phyloP scores from a whole-genome alignment of 1,139 yeast genomes.

The Wickerhamomyces sp. region DNA sequence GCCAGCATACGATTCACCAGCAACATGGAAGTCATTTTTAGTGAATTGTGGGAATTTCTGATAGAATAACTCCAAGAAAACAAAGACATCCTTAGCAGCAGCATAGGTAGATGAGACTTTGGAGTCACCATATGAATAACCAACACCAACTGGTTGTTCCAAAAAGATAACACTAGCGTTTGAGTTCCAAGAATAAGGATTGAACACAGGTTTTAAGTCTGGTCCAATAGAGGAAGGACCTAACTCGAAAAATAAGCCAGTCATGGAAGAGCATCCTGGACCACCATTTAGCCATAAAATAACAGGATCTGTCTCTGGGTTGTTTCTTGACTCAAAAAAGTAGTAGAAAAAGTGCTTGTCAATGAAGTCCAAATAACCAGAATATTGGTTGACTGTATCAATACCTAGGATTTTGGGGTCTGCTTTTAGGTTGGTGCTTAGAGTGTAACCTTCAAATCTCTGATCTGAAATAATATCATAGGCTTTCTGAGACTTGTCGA shows the following conservation, averaged over 20 bases:
- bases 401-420: slow-evolving; percentile 42
- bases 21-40: slow-evolving; percentile 64
- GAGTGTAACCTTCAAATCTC: slow-evolving; percentile 32
- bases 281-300: slow-evolving; percentile 73
- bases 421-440: slow-evolving; percentile 36
- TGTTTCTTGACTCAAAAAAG: slow-evolving; percentile 69
- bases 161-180: slow-evolving; percentile 66
- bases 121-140: slow-evolving; percentile 63
- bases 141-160: slow-evolving; percentile 75
- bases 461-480: slow-evolving; percentile 15
- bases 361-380: slow-evolving; percentile 60
- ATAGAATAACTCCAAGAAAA: slow-evolving; percentile 72
- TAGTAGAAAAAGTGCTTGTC: slow-evolving; percentile 80
- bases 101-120: slow-evolving; percentile 55
- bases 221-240: slow-evolving; percentile 57
- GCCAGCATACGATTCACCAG: slow-evolving; percentile 89
- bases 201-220: slow-evolving; percentile 45
- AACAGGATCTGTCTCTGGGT: slow-evolving; percentile 58
- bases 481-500: not conserved
- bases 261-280: slow-evolving; percentile 68
- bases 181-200: slow-evolving; percentile 66
- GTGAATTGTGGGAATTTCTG: slow-evolving; percentile 63
- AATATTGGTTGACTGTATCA: slow-evolving; percentile 55
- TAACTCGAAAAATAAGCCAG: slow-evolving; percentile 62
- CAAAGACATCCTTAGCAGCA: slow-evolving; percentile 72